Conservation (phyloP, 2,329 filamentous ascomycete species). For the Exophiala spinifera region DNA sequence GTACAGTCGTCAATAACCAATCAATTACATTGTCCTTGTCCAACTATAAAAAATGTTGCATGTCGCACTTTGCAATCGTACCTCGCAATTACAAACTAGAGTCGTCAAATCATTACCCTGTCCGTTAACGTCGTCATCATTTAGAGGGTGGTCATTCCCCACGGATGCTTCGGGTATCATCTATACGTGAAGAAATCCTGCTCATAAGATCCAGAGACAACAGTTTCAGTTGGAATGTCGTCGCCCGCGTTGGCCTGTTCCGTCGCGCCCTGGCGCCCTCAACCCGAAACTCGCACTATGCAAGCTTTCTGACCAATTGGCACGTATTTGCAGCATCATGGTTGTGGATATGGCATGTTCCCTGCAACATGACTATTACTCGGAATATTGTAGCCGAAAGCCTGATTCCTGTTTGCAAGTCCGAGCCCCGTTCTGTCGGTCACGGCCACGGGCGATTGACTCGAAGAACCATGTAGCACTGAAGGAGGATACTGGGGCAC, state of each 20-base stretch:
- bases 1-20: too few relatives aligned
- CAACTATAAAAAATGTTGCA: too few relatives aligned
- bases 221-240: not conserved
- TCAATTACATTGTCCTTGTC: too few relatives aligned
- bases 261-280: not conserved
- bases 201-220: not conserved
- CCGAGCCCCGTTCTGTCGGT: slow-evolving; percentile 16
- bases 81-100: too few relatives aligned
- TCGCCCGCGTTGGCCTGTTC: not conserved
- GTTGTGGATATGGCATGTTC: slow-evolving; percentile 13
- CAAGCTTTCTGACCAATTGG: not conserved
- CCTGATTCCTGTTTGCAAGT: slow-evolving; percentile 12
- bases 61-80: too few relatives aligned
- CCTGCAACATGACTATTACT: not conserved
- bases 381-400: slow-evolving; percentile 7
- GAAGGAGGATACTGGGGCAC: slow-evolving; percentile 11
- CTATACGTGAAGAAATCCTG: not conserved
- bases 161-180: not conserved
- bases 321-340: not conserved
- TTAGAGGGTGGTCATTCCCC: too few relatives aligned
- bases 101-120: too few relatives aligned
- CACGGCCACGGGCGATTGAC: slow-evolving; percentile 5
- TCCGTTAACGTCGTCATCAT: too few relatives aligned
- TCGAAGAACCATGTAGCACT: slow-evolving; percentile 6
- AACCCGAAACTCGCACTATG: not conserved